These are phyloP conservation scores for Coemansia sp. DNA, from an alignment of 192 early-diverging fungal species.

Conservation along the genomic window DNA sequence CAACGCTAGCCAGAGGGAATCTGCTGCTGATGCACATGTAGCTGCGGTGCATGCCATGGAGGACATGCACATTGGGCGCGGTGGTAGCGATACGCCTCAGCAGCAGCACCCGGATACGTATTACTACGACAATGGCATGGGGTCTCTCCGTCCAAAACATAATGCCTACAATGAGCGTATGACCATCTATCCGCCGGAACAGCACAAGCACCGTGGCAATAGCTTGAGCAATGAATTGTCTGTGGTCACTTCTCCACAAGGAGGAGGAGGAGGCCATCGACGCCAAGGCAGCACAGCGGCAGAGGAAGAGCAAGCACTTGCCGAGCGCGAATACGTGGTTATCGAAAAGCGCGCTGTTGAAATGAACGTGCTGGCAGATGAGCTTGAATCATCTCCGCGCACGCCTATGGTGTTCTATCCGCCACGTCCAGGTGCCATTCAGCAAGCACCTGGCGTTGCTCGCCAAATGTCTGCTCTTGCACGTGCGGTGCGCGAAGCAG, in stretches of 20 bases:
- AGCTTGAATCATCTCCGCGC: conserved; percentile 53
- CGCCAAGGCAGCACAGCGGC: conserved; percentile 18
- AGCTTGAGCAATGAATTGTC: background rate
- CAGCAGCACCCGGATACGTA: conserved; percentile 7
- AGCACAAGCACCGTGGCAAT: conserved; percentile 9
- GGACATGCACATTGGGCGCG: conserved; percentile 8
- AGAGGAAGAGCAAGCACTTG: conserved; percentile 56
- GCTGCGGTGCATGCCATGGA: conserved; percentile 7
- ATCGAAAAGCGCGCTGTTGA: conserved; percentile 71
- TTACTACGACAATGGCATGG: background rate
- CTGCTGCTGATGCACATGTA: background rate
- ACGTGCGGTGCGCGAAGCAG: conserved; percentile 43
- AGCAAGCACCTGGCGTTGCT: conserved; percentile 42
- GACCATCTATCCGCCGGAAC: background rate
- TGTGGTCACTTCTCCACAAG: background rate
- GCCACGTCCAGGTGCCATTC: conserved; percentile 36
- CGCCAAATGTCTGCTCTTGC: conserved; percentile 53
- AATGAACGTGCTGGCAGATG: conserved; percentile 76
- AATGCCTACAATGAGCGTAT: background rate
- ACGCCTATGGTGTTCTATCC: conserved; percentile 44
- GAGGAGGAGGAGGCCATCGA: too few species aligned
- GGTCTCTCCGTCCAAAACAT: background rate
- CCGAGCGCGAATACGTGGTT: conserved; percentile 74
- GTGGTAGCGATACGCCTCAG: background rate
- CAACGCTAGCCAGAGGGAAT: background rate